Conservation (phyloP, 108 stramenopile genomes). For the Pseudonitzschia multiseries region DNA sequence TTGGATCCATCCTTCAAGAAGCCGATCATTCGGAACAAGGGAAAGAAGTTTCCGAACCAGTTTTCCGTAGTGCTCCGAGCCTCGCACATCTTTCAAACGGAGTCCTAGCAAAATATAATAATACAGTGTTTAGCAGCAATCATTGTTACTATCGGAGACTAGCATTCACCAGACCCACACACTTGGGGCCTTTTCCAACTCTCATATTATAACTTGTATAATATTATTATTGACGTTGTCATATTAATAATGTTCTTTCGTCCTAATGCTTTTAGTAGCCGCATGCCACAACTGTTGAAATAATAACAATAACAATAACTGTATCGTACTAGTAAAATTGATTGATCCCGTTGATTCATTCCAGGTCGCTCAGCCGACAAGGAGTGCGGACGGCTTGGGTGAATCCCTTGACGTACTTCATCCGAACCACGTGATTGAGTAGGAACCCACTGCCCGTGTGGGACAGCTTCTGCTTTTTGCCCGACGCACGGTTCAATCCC, state of each 20-base stretch:
- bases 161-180: too few species aligned
- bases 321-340: too few species aligned
- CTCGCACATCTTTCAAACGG: slow-evolving; percentile 25
- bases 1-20: slow-evolving; percentile 32
- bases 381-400: slow-evolving; percentile 80
- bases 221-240: too few species aligned
- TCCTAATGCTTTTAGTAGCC: too few species aligned
- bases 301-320: too few species aligned
- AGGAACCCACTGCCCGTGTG: slow-evolving; percentile 77
- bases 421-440: slow-evolving; percentile 63
- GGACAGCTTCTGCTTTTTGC: slow-evolving; percentile 55
- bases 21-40: slow-evolving; percentile 42
- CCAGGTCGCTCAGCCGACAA: slow-evolving; percentile 62
- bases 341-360: background rate
- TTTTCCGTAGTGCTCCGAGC: slow-evolving; percentile 61
- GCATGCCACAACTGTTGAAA: too few species aligned
- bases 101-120: too few species aligned
- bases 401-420: slow-evolving; percentile 85
- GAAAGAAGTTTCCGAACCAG: slow-evolving; percentile 74
- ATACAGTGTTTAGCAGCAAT: too few species aligned
- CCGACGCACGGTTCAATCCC: slow-evolving; percentile 52
- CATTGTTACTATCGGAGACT: too few species aligned
- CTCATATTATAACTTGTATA: too few species aligned
- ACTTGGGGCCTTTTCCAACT: too few species aligned
- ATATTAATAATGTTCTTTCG: too few species aligned